Percentiles rank a stretch among this genome's conserved stretches.
phyloP scores from a whole-genome alignment of 805 yeast species.

The Metschnikowia lochheadii region DNA sequence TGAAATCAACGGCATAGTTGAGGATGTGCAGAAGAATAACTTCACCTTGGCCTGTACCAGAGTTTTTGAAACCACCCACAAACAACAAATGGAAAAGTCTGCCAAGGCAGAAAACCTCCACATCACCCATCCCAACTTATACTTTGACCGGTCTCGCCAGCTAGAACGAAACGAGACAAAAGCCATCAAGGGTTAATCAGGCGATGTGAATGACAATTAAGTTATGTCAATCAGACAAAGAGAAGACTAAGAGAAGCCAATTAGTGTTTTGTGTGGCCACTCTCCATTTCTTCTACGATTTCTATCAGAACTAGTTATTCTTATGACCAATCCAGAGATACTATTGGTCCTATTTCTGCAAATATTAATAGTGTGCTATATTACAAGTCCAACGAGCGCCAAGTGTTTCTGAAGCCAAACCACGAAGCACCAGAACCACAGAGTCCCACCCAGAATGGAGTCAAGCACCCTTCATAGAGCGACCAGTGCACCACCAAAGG shows the following conservation, averaged over 20 bases:
- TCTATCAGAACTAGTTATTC: too few relatives aligned
- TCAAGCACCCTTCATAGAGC: constrained; percentile 40
- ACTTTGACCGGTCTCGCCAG: constrained; percentile 72
- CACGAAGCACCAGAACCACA: constrained; percentile 44
- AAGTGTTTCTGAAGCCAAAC: constrained; percentile 36
- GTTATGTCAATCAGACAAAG: too few relatives aligned
- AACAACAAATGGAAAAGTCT: constrained; percentile 39
- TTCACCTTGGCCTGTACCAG: constrained; percentile 86
- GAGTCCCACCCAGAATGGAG: constrained; percentile 47
- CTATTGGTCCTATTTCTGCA: not conserved
- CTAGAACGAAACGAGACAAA: constrained; percentile 34
- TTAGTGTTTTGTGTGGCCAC: too few relatives aligned
- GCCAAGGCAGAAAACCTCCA: constrained; percentile 48
- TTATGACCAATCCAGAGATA: too few relatives aligned
- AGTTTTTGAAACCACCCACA: constrained; percentile 74
- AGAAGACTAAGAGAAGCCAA: too few relatives aligned
- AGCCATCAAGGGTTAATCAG: not conserved
- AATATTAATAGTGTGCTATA: not conserved
- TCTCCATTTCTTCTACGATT: not conserved
- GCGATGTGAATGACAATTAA: too few relatives aligned
- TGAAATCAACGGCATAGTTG: constrained; percentile 57
- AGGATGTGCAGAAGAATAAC: constrained; percentile 63
- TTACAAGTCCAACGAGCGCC: constrained; percentile 32
- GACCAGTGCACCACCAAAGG: constrained; percentile 46
- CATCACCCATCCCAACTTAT: constrained; percentile 83